Conservation (phyloP, 129 eudicot genomes). For the Flaveria bidentis region DNA sequence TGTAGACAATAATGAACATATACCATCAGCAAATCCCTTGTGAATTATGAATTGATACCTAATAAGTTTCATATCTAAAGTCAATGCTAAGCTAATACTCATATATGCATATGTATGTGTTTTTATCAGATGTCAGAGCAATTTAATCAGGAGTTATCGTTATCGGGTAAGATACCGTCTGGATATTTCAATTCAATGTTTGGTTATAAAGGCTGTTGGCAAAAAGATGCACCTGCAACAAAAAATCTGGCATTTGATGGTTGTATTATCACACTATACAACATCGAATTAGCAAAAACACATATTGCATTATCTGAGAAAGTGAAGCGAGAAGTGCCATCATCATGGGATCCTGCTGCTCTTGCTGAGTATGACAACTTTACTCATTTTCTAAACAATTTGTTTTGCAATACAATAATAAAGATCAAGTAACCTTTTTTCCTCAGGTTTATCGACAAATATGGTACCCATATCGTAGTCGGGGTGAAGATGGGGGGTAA, state of each 20-base stretch:
- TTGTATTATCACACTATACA: slow-evolving; percentile 74
- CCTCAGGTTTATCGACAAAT: slow-evolving; percentile 87
- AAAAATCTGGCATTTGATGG: slow-evolving; percentile 92
- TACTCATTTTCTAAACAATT: background rate
- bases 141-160: slow-evolving; percentile 72
- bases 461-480: slow-evolving; percentile 88
- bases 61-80: slow-evolving; percentile 17
- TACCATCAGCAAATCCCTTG: background rate
- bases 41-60: background rate
- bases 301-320: slow-evolving; percentile 69
- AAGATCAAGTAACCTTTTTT: slow-evolving; percentile 21
- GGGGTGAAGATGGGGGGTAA: slow-evolving; percentile 99
- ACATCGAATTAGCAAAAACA: slow-evolving; percentile 72
- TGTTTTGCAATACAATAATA: background rate
- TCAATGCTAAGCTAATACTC: slow-evolving; percentile 6
- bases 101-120: background rate
- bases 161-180: slow-evolving; percentile 92
- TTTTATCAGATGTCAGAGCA: slow-evolving; percentile 84
- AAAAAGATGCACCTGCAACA: slow-evolving; percentile 77
- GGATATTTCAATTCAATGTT: slow-evolving; percentile 87
- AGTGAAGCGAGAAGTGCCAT: slow-evolving; percentile 82
- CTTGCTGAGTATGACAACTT: slow-evolving; percentile 76
- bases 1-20: background rate
- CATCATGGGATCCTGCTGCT: slow-evolving; percentile 87
- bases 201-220: slow-evolving; percentile 83